A percentile compares a stretch with the other conserved stretches of the same genome.
Conservation (phyloP, 371 early-diverging fungal genomes). For the Cokeromyces recurvatus region DNA sequence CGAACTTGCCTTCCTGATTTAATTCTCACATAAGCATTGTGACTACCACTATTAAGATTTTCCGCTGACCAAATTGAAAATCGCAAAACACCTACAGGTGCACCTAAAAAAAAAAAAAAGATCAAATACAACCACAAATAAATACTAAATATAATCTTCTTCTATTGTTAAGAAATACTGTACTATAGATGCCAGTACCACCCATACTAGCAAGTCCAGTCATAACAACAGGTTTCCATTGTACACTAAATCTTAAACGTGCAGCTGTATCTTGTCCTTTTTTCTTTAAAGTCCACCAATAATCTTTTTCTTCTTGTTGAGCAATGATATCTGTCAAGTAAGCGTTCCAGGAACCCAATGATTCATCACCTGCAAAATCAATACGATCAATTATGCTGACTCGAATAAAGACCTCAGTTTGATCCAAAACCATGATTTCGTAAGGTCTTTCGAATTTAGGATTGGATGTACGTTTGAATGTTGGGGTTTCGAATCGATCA, state of each 20-base stretch:
- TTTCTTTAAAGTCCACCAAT: conserved; percentile 38
- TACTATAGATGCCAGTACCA: conserved; percentile 34
- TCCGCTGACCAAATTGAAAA: conserved; percentile 72
- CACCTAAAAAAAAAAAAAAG: conserved; percentile 18
- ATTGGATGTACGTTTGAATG: conserved; percentile 37
- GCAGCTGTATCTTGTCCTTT: conserved; percentile 24
- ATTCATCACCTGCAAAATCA: conserved; percentile 19
- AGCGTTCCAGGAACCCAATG: conserved; percentile 38
- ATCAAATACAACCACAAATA: background rate
- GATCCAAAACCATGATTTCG: conserved; percentile 45
- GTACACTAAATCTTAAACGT: conserved; percentile 39
- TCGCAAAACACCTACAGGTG: conserved; percentile 79
- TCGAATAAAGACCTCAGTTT: conserved; percentile 27
- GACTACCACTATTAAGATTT: conserved; percentile 51
- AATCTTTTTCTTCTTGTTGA: conserved; percentile 30
- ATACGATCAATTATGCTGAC: conserved; percentile 19
- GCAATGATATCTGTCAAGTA: conserved; percentile 34
- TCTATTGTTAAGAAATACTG: no score
- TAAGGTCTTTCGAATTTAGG: conserved; percentile 43
- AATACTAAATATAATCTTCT: conserved; percentile 5
- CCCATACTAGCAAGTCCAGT: conserved; percentile 30
- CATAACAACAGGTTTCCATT: conserved; percentile 58
- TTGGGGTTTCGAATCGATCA: conserved; percentile 36
- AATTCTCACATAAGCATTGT: conserved; percentile 79
- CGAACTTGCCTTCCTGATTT: conserved; percentile 58